Evolutionary conservation across 164 flowering plant species (phyloP), one percentile per base, ranked within the genome.

Genomic region (Amborella trichopoda): DNA sequence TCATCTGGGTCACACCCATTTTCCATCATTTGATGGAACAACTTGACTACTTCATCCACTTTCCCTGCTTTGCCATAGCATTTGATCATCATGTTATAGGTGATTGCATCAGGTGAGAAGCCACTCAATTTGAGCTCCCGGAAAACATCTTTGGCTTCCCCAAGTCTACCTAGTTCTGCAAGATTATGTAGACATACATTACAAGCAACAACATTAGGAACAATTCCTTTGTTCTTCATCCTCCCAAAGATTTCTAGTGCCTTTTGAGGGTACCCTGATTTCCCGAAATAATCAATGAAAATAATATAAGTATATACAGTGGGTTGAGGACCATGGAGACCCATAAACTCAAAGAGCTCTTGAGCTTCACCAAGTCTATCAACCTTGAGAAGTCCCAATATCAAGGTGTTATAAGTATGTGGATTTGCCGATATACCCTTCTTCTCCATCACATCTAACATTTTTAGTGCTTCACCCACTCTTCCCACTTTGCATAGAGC

Each of bases 21-120:
- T 39, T 58, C 63, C 37, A 46, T 52, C 98, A 91, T 91, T 59
- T 78, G 75, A 24, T 52, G 52, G 12, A 87, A 66, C 36, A 91
- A 69, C 48, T 69, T 56, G 16, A 83, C 53, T 28, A 93, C 93
- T 61, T 76, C 83, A 60, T 91, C 98, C 23, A 82, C 65, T 57
- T 68, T 66, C 47, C 93, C 90, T 1, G 65, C 74, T 46, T 78
- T 78, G 46, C 75, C 71, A 43, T 78, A 81, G 62, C 94, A 91
- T 58, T 76, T 86, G 74, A 91, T 84, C 98, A 91, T 87, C 81
- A 80, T 80, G 66, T 74, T 81, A 61, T 86, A 91, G 27, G 96
- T 86, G 48, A 91, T 84, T 23, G 87, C 68, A 77, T 91, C 93
- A 23, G 96, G 93, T 28, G 66, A 55, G 52, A 78, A 71, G 26